Conservation (phyloP, 768 basidiomycete genomes). For the Amanita subjunquillea region DNA sequence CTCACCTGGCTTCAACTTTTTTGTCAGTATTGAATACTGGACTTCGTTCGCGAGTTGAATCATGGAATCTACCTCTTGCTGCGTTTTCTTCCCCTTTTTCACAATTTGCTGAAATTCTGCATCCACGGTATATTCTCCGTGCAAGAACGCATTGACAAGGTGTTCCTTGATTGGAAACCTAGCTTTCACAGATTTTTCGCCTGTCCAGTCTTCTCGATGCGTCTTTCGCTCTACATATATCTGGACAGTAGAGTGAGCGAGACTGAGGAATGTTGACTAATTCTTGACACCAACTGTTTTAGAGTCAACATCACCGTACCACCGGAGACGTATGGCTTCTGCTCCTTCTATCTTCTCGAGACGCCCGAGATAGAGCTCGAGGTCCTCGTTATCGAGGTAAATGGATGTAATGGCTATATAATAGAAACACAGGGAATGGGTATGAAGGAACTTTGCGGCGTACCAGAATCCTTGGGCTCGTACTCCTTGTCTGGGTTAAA, state of each 20-base stretch:
- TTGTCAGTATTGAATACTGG: constrained; percentile 80
- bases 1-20: constrained; percentile 75
- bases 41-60: constrained; percentile 96
- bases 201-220: constrained; percentile 98
- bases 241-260: constrained; percentile 20
- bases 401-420: constrained; percentile 40
- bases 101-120: constrained; percentile 82
- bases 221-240: constrained; percentile 88
- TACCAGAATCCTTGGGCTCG: constrained; percentile 73
- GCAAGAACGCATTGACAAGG: constrained; percentile 82
- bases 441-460: constrained; percentile 6
- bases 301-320: constrained; percentile 86
- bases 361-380: constrained; percentile 93
- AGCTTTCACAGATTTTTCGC: constrained; percentile 96
- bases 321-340: constrained; percentile 89
- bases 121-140: constrained; percentile 89
- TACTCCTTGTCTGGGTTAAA: constrained; percentile 94
- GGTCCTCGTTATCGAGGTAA: constrained; percentile 93
- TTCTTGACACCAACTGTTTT: constrained; percentile 49
- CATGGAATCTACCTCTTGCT: constrained; percentile 87
- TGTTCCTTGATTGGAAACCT: constrained; percentile 94
- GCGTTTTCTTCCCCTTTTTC: constrained; percentile 86
- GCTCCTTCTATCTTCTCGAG: constrained; percentile 98
- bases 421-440: background rate
- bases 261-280: background rate